Conservation (phyloP, 2,329 filamentous ascomycete species). For the Ophiobolus disseminans region DNA sequence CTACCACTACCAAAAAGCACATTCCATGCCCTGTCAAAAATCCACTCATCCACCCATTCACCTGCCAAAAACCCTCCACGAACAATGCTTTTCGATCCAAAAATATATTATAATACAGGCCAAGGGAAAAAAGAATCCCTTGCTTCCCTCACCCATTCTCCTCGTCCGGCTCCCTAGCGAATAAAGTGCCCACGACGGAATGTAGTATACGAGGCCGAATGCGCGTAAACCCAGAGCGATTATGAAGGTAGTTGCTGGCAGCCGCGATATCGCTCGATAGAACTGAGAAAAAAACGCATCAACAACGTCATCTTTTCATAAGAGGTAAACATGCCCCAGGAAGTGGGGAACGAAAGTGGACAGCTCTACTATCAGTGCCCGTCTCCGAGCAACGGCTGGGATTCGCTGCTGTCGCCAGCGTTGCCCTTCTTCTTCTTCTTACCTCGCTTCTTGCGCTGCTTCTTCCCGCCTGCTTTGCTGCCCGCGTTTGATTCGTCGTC, state of each 20-base stretch:
- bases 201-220: neutral
- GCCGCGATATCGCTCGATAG: neutral
- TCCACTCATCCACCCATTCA: no score
- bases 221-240: neutral
- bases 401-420: conserved; percentile 34
- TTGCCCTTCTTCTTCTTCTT: conserved; percentile 49
- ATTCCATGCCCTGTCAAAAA: no score
- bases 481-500: conserved; percentile 29
- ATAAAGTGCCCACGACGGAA: neutral
- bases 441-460: conserved; percentile 47
- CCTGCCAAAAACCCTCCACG: neutral
- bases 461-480: conserved; percentile 35
- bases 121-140: neutral
- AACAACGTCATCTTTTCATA: no score
- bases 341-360: no score
- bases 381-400: conserved; percentile 41
- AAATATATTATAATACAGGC: neutral
- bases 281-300: neutral
- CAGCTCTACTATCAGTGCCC: neutral
- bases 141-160: neutral
- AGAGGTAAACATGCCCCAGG: no score
- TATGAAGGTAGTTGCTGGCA: neutral
- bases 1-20: no score
- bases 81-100: conserved; percentile 1
- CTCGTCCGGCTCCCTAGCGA: neutral